Percentiles rank a stretch among this genome's conserved stretches.
Conservation (phyloP, 768 basidiomycete genomes). For the Lentinus tigrinus region DNA sequence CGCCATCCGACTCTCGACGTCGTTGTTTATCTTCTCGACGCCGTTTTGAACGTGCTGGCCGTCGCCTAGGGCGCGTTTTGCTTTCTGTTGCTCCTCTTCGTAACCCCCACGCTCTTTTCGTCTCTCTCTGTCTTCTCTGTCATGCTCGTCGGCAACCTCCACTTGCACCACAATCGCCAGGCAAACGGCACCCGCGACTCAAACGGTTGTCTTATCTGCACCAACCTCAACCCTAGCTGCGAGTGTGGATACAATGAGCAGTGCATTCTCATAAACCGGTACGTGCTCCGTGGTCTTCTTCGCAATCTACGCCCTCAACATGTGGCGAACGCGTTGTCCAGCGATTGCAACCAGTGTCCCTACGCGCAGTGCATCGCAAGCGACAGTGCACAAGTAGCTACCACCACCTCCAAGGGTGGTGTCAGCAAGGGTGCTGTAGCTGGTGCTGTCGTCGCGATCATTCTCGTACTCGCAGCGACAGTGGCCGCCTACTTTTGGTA, state of each 20-base stretch:
- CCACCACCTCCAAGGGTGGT: constrained; percentile 30
- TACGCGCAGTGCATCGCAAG: constrained; percentile 50
- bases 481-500: constrained; percentile 60
- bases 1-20: constrained; percentile 4
- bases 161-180: constrained; percentile 18
- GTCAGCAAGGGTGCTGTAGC: constrained; percentile 71
- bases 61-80: constrained; percentile 25
- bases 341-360: constrained; percentile 58
- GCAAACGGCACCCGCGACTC: constrained; percentile 15
- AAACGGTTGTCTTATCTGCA: constrained; percentile 48
- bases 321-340: constrained; percentile 28
- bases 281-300: constrained; percentile 19
- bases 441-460: constrained; percentile 65
- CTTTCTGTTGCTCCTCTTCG: constrained; percentile 2
- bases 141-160: constrained; percentile 16
- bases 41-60: constrained; percentile 31
- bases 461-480: constrained; percentile 57
- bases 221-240: constrained; percentile 49
- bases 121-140: constrained; percentile 3
- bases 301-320: not conserved
- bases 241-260: constrained; percentile 51
- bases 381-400: constrained; percentile 1
- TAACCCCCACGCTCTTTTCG: constrained; percentile 27
- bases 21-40: constrained; percentile 17
- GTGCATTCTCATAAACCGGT: constrained; percentile 66